Evolutionary conservation across 2,329 filamentous ascomycete genomes (phyloP), one percentile per base, ranked within the genome.

Genomic region (Huntiella bhutanensis): DNA sequence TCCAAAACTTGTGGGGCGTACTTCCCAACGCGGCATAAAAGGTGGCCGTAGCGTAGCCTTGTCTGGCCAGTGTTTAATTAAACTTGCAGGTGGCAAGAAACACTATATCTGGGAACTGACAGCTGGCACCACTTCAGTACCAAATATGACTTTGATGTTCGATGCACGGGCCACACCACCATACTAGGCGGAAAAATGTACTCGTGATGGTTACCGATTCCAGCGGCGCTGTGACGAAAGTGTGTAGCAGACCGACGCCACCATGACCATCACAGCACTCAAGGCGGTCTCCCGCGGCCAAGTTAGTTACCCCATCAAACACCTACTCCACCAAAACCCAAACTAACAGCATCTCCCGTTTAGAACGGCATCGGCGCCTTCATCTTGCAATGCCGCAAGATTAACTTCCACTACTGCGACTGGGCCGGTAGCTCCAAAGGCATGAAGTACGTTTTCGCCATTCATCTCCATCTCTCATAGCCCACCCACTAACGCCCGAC

Each of bases 371-470:
- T 96, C 55, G 88, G 88, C 57, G 83, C 87, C 60, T 96, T 96
- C 69, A 84, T 98, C 64, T 75, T 95, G 49, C 88, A 94, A 69
- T 98, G 91, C 77, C 93, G 85, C 70, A 82, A 80, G 59, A 70
- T 98, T 62, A 84, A 94, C 62, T 84, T 98, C 59, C 83, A 93
- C 67, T 98, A 94, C 69, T 96, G 91, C 69, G 86, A 96, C 71
- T 87, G 82, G 75, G 84, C 82, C 49, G 91, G 87, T 52, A 93
- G 84, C 62, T 96, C 88, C 34, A 77, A 69, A 58, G 91, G 91
- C 59, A 95, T 96, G 86, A 91, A 93, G 83, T 91, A 70, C 52
- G 72, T 54, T 12, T 12, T 16, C 15, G n/a, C 33, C 22, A 15
- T 4, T 19, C 33, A 28, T 13, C 19, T 22, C 37, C 7, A 16